Evolutionary conservation across 441 rosid species (phyloP).

Genomic region (Biscutella laevigata): DNA sequence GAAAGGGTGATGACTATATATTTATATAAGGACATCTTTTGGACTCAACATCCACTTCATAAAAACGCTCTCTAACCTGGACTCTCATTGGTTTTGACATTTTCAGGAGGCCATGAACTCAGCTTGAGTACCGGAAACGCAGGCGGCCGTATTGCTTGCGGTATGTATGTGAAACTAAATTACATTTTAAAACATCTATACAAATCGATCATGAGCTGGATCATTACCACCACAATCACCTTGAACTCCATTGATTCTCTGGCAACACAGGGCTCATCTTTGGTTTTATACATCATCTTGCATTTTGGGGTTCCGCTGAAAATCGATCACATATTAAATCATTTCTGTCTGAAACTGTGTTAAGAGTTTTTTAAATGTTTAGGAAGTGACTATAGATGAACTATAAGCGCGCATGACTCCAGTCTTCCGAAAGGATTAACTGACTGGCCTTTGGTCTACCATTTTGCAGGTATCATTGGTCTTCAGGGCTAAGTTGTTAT

Average conservation of each 20-base stretch:
- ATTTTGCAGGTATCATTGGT: constrained; percentile 50
- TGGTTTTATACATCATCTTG: neutral
- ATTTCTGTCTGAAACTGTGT: neutral
- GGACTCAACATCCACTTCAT: neutral
- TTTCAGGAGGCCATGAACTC: constrained; percentile 80
- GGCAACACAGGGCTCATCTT: neutral
- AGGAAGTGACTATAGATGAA: neutral
- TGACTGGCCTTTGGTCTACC: neutral
- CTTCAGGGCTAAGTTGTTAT: constrained; percentile 45
- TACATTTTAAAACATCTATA: neutral
- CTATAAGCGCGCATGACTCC: neutral
- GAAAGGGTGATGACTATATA: constrained; percentile 93
- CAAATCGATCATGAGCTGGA: neutral
- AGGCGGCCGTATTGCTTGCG: constrained; percentile 78
- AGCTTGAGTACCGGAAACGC: constrained; percentile 83
- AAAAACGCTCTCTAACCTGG: neutral
- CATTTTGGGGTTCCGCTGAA: neutral
- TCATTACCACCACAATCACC: neutral
- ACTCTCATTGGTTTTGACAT: constrained; percentile 7
- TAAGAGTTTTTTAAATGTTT: neutral
- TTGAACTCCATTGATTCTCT: constrained; percentile 9
- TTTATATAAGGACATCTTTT: neutral
- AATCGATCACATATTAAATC: neutral
- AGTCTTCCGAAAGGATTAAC: neutral
- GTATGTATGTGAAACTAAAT: constrained; percentile 33